phyloP scores from a whole-genome alignment of 2,329 filamentous ascomycete species.

The Penicillium hordei region DNA sequence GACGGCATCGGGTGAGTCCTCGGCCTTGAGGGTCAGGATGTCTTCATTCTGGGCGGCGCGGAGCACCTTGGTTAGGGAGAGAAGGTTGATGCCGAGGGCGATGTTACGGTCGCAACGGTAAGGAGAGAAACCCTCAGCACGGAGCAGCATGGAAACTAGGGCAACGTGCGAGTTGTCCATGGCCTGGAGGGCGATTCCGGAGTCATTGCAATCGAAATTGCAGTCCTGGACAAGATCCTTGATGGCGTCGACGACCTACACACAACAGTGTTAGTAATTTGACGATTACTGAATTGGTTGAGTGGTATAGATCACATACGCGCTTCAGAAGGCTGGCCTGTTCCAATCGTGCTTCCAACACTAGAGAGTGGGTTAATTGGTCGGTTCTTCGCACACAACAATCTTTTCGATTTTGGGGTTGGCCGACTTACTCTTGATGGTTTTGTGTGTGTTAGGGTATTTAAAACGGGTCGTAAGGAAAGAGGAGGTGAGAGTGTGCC shows the following conservation, averaged over 20 bases:
- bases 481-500: not conserved
- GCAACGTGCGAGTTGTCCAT: conserved; percentile 99
- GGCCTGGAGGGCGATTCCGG: conserved; percentile 93
- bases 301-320: conserved; percentile 52
- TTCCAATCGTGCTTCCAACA: conserved; percentile 97
- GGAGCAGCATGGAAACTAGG: conserved; percentile 97
- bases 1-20: conserved; percentile 92
- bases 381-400: conserved; percentile 14
- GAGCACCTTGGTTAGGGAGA: conserved; percentile 94
- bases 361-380: conserved; percentile 35
- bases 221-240: conserved; percentile 99
- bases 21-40: conserved; percentile 92
- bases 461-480: conserved; percentile 7
- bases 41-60: conserved; percentile 93
- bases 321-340: conserved; percentile 95
- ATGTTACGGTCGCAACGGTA: conserved; percentile 99
- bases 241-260: conserved; percentile 93
- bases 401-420: conserved; percentile 7
- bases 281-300: not conserved
- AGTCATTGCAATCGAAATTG: conserved; percentile 99
- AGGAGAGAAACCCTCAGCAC: conserved; percentile 88
- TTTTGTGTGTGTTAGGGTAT: conserved; percentile 9
- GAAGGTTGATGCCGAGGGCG: conserved; percentile 94
- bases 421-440: conserved; percentile 33
- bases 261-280: conserved; percentile 8